Evolutionary conservation across 805 yeast genomes (phyloP), one percentile per base, ranked within the genome.

Genomic region (Monosporozyma yasuniensis): DNA sequence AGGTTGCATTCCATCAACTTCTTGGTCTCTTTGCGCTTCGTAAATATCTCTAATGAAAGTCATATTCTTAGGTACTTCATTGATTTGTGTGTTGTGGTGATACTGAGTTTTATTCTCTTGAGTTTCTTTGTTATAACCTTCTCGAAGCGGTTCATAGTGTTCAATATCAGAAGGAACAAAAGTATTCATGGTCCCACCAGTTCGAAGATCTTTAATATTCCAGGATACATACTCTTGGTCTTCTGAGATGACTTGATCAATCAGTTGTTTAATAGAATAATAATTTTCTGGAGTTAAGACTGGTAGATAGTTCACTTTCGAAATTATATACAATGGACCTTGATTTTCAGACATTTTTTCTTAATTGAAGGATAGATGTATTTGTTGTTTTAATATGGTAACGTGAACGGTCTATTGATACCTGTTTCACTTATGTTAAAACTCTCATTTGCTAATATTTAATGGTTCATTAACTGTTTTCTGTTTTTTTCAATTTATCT

Each of bases 181-280:
- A 2, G 49, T 47, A 37, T 58, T 58, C 65, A 63, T 63, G 1
- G 65, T 59, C 3, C 68, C 68, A 34, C 67, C 68, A 2, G 66
- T 65, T 47, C 68, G 54, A 47, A 59, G 47, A 42, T 56, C 61
- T 44, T 61, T 59, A 21, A 61, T 46, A 47, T 64, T 64, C 67
- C 68, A 64, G 1, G 59, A 49, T 3, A 63, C 64, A 47, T 65
- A 64, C 32, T 65, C 69, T 43, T 64, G 65, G 46, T 64, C 69
- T 49, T 65, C 69, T 46, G 61, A 63, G 10, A 64, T 47, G 0
- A 64, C 63, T 48, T 65, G 69, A 30, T 60, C 58, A 12, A 65
- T 63, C 63, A 64, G 59, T 41, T 64, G 64, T 46, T 64, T 65
- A 1, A 60, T 61, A 1, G 62, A 54, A 42, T 57, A 50, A 50